phyloP scores from a whole-genome alignment of 768 basidiomycete species.

The Daedaleopsis nitida region DNA sequence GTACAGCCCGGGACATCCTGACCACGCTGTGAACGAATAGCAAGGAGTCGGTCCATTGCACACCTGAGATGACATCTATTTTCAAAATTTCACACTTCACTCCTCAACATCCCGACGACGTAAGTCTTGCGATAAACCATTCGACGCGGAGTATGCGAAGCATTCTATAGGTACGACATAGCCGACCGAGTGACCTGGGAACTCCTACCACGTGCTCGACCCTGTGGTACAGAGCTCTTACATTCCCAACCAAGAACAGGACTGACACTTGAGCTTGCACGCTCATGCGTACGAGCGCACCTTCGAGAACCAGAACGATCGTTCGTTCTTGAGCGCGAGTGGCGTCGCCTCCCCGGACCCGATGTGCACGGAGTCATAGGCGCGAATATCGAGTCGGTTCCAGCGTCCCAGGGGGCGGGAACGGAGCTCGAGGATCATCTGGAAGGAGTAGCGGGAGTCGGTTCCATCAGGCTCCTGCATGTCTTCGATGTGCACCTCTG shows the following conservation, averaged over 20 bases:
- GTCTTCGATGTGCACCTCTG: slow-evolving; percentile 60
- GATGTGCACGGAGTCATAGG: slow-evolving; percentile 77
- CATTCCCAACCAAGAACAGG: neutral
- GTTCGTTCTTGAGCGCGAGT: slow-evolving; percentile 77
- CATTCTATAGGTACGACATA: no score
- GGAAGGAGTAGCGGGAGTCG: slow-evolving; percentile 61
- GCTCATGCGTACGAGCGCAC: slow-evolving; percentile 61
- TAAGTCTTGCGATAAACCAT: no score
- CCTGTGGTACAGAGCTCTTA: neutral
- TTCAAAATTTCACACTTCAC: no score
- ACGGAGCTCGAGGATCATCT: slow-evolving; percentile 69
- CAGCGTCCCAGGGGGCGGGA: slow-evolving; percentile 84
- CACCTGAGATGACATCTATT: no score
- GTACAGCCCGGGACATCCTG: no score
- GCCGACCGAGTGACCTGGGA: no score
- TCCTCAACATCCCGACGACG: no score
- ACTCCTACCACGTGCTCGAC: no score
- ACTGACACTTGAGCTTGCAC: no score
- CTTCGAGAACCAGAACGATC: slow-evolving; percentile 94
- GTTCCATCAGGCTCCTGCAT: slow-evolving; percentile 53
- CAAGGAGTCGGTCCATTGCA: no score
- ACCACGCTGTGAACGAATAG: no score
- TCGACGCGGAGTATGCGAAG: no score
- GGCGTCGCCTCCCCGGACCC: slow-evolving; percentile 72
- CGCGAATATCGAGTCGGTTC: slow-evolving; percentile 76